These are phyloP conservation scores for Citrullus colocynthis DNA, from an alignment of 306 rosid species.

Conservation along the genomic window DNA sequence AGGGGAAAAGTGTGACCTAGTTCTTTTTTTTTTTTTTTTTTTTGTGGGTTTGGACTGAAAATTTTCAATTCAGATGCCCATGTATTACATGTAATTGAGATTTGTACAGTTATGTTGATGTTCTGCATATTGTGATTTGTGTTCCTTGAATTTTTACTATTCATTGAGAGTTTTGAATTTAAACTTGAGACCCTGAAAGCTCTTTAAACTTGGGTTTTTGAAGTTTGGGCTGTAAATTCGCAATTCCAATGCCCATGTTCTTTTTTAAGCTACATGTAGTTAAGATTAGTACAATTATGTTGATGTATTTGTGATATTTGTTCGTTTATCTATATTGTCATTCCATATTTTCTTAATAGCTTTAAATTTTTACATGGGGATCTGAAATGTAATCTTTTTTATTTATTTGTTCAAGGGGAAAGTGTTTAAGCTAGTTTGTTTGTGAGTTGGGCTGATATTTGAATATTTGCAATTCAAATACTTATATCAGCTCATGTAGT, in stretches of 20 bases:
- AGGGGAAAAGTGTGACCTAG: not conserved
- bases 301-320: not conserved
- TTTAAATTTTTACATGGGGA: not conserved
- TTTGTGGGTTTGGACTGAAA: not conserved
- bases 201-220: not conserved
- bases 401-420: not conserved
- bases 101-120: not conserved
- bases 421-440: not conserved
- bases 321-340: not conserved
- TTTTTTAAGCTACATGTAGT: not conserved
- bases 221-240: not conserved
- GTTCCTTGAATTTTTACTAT: not conserved
- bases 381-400: not conserved
- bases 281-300: not conserved
- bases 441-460: not conserved
- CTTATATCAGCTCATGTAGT: not conserved
- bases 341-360: not conserved
- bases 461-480: not conserved
- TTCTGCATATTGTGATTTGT: not conserved
- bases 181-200: not conserved
- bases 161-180: not conserved
- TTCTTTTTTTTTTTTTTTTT: too few species aligned
- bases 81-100: not conserved
- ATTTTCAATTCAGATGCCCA: not conserved
- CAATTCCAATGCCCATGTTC: not conserved